A percentile compares a stretch with the other conserved stretches of the same genome.
Conservation (phyloP, 495 filamentous ascomycete species). For the Neurospora discreta region DNA sequence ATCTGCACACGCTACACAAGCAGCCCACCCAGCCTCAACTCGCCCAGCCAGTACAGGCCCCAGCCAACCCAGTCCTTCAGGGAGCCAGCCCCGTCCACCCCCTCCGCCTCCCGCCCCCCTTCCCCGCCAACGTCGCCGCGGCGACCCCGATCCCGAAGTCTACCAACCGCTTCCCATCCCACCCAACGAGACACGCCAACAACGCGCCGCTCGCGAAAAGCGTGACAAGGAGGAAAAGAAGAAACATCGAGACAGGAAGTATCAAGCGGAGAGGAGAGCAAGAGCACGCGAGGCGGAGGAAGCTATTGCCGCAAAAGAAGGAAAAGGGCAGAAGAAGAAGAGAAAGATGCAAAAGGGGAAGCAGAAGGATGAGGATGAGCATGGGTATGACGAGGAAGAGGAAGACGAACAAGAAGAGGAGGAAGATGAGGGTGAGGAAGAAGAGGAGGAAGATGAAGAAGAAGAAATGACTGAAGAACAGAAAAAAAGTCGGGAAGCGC, state of each 20-base stretch:
- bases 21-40: not conserved
- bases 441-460: accelerated
- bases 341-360: not conserved
- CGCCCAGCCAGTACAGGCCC: not conserved
- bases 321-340: not conserved
- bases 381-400: accelerated
- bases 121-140: not conserved
- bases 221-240: not conserved
- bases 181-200: not conserved
- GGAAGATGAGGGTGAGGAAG: accelerated
- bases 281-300: not conserved
- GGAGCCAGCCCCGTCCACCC: no score
- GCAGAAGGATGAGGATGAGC: not conserved
- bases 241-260: not conserved
- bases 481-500: not conserved
- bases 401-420: not conserved
- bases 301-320: no score
- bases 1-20: not conserved
- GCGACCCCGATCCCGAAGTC: not conserved
- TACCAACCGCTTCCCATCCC: not conserved
- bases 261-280: not conserved
- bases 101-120: not conserved
- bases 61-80: no score
- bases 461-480: not conserved
- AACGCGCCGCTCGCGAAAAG: not conserved